These are phyloP conservation scores for Cerrena zonata DNA, from an alignment of 1,284 basidiomycete species.

Conservation along the genomic window DNA sequence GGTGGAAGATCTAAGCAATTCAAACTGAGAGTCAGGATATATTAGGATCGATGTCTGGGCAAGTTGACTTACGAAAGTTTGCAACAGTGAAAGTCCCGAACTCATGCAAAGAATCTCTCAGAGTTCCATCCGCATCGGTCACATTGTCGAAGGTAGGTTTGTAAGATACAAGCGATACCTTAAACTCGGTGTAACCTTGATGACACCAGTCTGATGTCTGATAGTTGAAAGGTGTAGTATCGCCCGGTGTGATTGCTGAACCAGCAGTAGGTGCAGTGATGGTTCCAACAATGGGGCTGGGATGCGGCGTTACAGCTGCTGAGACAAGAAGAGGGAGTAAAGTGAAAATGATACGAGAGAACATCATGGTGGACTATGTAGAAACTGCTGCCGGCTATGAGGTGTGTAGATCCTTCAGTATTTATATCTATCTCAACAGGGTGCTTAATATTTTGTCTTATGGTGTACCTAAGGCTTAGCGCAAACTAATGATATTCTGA, in stretches of 20 bases:
- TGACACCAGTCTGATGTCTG: not conserved
- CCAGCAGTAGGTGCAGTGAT: not conserved
- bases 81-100: conserved; percentile 1
- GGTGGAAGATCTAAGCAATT: not conserved
- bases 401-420: too few species aligned
- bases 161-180: not conserved
- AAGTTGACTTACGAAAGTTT: not conserved
- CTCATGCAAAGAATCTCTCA: not conserved
- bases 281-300: not conserved
- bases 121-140: not conserved
- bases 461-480: too few species aligned
- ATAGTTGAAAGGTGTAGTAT: not conserved
- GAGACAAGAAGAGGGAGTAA: not conserved
- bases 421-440: too few species aligned
- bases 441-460: too few species aligned
- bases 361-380: not conserved
- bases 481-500: too few species aligned
- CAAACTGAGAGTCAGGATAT: not conserved
- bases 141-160: not conserved
- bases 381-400: too few species aligned
- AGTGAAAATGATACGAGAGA: not conserved
- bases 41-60: not conserved
- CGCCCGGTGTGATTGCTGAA: not conserved
- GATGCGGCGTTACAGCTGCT: not conserved
- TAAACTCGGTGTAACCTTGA: not conserved